Conservation (phyloP, 192 early-diverging fungal species). For the Rhizoclosmatium sp. region DNA sequence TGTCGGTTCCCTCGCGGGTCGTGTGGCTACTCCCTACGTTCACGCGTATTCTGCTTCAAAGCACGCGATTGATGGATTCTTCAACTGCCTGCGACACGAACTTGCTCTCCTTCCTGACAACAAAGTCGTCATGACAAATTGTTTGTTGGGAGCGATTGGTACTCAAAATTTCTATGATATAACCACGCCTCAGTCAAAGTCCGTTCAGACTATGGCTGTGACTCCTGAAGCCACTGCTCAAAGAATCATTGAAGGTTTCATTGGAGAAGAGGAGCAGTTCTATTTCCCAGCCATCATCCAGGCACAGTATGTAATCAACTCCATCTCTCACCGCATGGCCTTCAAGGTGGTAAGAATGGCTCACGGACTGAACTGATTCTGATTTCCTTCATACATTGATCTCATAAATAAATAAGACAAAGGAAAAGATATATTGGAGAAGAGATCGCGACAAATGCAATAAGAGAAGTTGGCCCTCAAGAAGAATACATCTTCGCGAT, state of each 20-base stretch:
- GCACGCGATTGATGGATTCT: conserved; percentile 80
- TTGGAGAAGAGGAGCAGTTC: conserved; percentile 6
- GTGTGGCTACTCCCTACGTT: conserved; percentile 73
- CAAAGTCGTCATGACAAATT: conserved; percentile 1
- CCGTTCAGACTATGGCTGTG: conserved; percentile 12
- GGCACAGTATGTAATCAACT: not conserved
- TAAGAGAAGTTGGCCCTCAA: not conserved
- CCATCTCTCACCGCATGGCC: not conserved
- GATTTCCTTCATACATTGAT: not conserved
- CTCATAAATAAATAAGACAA: not conserved
- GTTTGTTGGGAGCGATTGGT: conserved; percentile 17
- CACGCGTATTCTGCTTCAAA: conserved; percentile 78
- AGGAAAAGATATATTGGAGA: not conserved
- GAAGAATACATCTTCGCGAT: conserved; percentile 63
- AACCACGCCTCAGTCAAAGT: not conserved
- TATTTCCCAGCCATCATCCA: conserved; percentile 6
- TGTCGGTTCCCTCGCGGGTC: conserved; percentile 76
- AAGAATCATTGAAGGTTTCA: conserved; percentile 1
- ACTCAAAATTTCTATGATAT: conserved; percentile 15
- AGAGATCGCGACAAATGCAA: too few relatives aligned
- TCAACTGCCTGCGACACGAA: conserved; percentile 78
- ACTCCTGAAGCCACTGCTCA: conserved; percentile 15
- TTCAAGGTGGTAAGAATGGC: not conserved
- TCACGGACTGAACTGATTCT: not conserved
- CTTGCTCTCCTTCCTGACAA: conserved; percentile 37